Evolutionary conservation across 116 monocot genomes (phyloP).

Genomic region (Papilionanthe hybrid): DNA sequence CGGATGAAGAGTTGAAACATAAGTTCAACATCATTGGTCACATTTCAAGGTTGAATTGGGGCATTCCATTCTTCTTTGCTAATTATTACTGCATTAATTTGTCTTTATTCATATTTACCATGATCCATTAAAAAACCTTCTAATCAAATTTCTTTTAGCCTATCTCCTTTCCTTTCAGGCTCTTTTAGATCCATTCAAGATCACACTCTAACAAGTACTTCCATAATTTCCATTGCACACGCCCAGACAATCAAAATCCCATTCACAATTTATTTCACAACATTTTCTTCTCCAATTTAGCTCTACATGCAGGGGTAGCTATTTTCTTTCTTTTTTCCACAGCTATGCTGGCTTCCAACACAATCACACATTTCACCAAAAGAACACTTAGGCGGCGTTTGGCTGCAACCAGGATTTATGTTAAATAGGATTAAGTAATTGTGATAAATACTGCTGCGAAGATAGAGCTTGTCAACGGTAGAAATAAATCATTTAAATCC

Average conservation of each 20-base stretch:
- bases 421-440: no score
- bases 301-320: no score
- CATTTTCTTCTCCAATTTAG: no score
- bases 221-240: not conserved
- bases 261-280: not conserved
- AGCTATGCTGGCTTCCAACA: not conserved
- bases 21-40: no score
- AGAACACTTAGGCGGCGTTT: not conserved
- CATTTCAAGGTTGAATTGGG: no score
- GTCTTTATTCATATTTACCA: not conserved
- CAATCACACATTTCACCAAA: not conserved
- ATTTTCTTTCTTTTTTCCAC: not conserved
- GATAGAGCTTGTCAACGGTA: no score
- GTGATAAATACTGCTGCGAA: no score
- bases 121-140: not conserved
- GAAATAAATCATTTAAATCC: no score
- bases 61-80: no score
- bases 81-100: no score
- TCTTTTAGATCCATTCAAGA: not conserved
- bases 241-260: not conserved
- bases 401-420: no score
- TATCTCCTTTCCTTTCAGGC: not conserved
- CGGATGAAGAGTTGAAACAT: no score
- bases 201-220: not conserved
- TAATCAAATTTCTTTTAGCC: not conserved